Percentiles rank a stretch among this genome's conserved stretches.
Evolutionary conservation across 257 asterid genomes (phyloP).

Genomic region (Solanum pinnatisectum): DNA sequence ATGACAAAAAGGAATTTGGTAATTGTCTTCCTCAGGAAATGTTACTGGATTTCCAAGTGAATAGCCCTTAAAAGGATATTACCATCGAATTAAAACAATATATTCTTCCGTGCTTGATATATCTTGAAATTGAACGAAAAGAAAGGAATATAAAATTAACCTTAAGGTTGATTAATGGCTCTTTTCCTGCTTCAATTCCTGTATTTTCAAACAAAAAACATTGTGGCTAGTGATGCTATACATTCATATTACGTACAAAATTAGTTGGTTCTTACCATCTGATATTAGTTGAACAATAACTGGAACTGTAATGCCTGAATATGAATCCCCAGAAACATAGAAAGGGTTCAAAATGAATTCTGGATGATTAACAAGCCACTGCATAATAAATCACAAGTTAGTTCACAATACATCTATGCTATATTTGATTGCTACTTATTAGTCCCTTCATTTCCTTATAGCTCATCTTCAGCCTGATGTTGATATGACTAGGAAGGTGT

Average conservation of each 20-base stretch:
- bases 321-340: constrained; percentile 35
- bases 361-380: constrained; percentile 36
- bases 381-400: not conserved
- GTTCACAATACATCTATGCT: not conserved
- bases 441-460: no score
- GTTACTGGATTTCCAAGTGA: constrained; percentile 21
- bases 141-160: not conserved
- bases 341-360: constrained; percentile 13
- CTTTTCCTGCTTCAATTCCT: constrained; percentile 27
- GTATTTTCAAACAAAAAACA: not conserved
- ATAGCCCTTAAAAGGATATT: constrained; percentile 21
- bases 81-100: not conserved
- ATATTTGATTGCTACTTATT: no score
- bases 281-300: constrained; percentile 9
- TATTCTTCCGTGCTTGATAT: not conserved
- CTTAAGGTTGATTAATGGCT: constrained; percentile 23
- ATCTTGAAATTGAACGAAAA: not conserved
- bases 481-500: no score
- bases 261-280: constrained; percentile 2
- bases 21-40: not conserved
- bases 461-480: no score
- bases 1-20: constrained; percentile 12
- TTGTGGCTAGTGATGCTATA: not conserved
- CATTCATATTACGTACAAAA: not conserved
- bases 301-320: constrained; percentile 18